A percentile compares a stretch with the other conserved stretches of the same genome.
These are phyloP conservation scores for Cucumis melo DNA, from an alignment of 306 rosid species.

Conservation along the genomic window DNA sequence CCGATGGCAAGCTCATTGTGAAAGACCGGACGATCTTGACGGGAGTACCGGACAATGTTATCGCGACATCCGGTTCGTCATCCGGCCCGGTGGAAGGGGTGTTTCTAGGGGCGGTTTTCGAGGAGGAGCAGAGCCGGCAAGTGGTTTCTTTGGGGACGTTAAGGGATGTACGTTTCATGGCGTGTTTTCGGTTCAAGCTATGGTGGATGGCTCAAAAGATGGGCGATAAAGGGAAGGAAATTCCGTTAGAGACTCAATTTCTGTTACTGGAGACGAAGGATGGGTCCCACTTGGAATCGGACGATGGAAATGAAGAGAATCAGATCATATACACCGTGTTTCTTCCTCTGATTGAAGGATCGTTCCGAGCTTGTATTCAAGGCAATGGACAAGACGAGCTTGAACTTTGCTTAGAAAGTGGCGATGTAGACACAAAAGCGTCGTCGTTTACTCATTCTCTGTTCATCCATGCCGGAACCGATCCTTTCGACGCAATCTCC, in stretches of 20 bases:
- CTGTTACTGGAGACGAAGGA: constrained; percentile 50
- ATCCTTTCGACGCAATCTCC: constrained; percentile 47
- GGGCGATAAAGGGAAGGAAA: constrained; percentile 62
- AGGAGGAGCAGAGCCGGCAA: constrained; percentile 40
- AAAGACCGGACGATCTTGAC: constrained; percentile 57
- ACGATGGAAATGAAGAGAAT: constrained; percentile 25
- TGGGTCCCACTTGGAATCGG: constrained; percentile 57
- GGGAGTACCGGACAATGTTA: constrained; percentile 57
- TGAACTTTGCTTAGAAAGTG: constrained; percentile 81
- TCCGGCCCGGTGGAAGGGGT: constrained; percentile 54
- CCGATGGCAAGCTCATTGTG: constrained; percentile 48
- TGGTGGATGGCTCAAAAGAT: constrained; percentile 98
- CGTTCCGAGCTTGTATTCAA: constrained; percentile 64
- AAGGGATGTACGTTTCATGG: constrained; percentile 49
- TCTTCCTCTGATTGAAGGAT: constrained; percentile 64
- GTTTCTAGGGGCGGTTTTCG: constrained; percentile 47
- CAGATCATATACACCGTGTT: constrained; percentile 55
- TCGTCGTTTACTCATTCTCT: constrained; percentile 52
- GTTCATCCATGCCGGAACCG: constrained; percentile 48
- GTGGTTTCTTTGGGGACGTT: constrained; percentile 47
- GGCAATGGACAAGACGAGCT: constrained; percentile 44
- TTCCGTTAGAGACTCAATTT: constrained; percentile 82
- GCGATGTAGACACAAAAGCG: constrained; percentile 45
- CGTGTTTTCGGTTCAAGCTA: constrained; percentile 79
- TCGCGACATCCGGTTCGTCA: constrained; percentile 41